Percentiles rank a stretch among this genome's conserved stretches.
phyloP scores from a whole-genome alignment of 2,329 filamentous ascomycete species.

The Trichoderma guizhouense region DNA sequence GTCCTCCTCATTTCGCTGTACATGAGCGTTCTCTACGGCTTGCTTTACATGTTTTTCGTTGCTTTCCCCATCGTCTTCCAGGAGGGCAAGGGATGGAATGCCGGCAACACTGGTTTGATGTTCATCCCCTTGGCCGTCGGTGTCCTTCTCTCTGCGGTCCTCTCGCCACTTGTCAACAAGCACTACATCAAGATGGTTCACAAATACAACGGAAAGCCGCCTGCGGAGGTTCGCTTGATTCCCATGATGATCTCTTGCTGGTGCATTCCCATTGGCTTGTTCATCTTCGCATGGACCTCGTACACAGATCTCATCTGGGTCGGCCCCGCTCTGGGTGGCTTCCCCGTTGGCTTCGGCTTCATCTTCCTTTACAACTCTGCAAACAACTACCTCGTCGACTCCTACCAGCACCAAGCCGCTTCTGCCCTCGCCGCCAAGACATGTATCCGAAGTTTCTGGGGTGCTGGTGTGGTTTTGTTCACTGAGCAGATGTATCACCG shows the following conservation, averaged over 20 bases:
- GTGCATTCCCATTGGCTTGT: constrained; percentile 60
- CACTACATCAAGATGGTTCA: constrained; percentile 67
- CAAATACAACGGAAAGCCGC: constrained; percentile 67
- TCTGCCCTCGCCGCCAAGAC: constrained; percentile 81
- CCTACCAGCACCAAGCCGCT: constrained; percentile 69
- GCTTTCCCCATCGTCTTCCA: constrained; percentile 71
- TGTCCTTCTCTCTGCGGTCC: constrained; percentile 63
- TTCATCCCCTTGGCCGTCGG: constrained; percentile 81
- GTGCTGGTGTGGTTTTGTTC: constrained; percentile 73
- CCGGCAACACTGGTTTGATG: constrained; percentile 75
- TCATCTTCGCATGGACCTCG: constrained; percentile 61
- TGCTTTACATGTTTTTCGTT: constrained; percentile 75
- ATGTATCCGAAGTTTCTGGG: constrained; percentile 76
- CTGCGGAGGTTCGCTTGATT: constrained; percentile 73
- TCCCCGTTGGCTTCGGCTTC: constrained; percentile 74
- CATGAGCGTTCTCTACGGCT: constrained; percentile 77
- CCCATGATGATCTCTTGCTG: constrained; percentile 79
- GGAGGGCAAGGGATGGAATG: constrained; percentile 72
- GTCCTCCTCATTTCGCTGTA: constrained; percentile 81
- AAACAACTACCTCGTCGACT: constrained; percentile 69
- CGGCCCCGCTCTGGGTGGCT: constrained; percentile 68
- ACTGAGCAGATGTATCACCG: constrained; percentile 76
- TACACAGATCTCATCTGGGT: constrained; percentile 65
- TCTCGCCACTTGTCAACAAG: constrained; percentile 71
- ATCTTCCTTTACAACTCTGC: constrained; percentile 80